These are phyloP conservation scores for Erysimum cheiranthoides DNA, from an alignment of 345 rosid genomes.

Conservation along the genomic window DNA sequence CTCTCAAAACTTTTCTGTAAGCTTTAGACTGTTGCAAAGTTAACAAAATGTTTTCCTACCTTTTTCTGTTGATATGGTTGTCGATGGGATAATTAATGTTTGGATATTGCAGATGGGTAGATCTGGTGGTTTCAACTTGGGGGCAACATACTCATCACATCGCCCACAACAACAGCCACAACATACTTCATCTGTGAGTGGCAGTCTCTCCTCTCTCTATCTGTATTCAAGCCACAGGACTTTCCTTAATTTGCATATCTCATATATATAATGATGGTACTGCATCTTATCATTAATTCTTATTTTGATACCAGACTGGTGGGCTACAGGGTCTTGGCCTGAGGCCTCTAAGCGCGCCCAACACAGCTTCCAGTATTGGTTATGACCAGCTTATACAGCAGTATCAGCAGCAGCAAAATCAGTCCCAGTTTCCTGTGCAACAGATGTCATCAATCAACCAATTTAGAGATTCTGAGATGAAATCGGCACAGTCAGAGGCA, in stretches of 20 bases:
- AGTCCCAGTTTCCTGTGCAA: conserved; percentile 85
- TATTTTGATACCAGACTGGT: conserved; percentile 60
- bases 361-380: conserved; percentile 66
- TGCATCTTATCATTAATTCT: conserved; percentile 2
- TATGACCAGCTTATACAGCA: conserved; percentile 91
- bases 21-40: conserved; percentile 40
- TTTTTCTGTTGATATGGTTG: neutral
- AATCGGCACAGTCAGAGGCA: conserved; percentile 71
- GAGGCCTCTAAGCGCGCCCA: conserved; percentile 86
- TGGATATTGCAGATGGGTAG: conserved; percentile 73
- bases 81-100: conserved; percentile 19
- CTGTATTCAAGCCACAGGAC: conserved; percentile 8
- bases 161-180: conserved; percentile 92
- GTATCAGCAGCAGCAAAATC: conserved; percentile 87
- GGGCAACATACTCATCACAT: conserved; percentile 83
- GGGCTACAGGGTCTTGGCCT: conserved; percentile 89
- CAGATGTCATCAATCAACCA: conserved; percentile 89
- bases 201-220: conserved; percentile 64
- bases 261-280: neutral
- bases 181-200: conserved; percentile 78
- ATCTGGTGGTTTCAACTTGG: conserved; percentile 88
- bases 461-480: conserved; percentile 84
- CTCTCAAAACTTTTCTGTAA: conserved; percentile 94
- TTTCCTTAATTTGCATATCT: conserved; percentile 12
- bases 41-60: conserved; percentile 9